phyloP scores from a whole-genome alignment of 2,329 filamentous ascomycete species.

The Penicillium sp. region DNA sequence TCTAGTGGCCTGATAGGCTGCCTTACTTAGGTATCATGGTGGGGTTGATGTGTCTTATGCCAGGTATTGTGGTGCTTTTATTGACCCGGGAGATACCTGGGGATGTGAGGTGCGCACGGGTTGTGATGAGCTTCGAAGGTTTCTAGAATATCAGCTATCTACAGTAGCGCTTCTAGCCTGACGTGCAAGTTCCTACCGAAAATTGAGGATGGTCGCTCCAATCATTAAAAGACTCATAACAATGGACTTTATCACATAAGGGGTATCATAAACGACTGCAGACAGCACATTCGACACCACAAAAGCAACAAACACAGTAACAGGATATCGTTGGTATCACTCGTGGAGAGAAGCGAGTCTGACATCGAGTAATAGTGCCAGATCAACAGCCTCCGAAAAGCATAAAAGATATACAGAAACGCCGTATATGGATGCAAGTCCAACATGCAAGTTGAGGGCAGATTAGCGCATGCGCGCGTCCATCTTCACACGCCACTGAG shows the following conservation, averaged over 20 bases:
- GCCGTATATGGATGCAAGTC: not conserved
- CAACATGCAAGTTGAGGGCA: not conserved
- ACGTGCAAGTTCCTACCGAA: not conserved
- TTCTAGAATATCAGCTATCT: not conserved
- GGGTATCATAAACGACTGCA: not conserved
- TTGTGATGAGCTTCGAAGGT: not conserved
- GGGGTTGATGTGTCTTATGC: not conserved
- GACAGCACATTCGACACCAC: not conserved
- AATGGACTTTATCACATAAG: not conserved
- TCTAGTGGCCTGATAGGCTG: constrained; percentile 2
- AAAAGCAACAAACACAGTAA: not conserved
- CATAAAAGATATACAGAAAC: not conserved
- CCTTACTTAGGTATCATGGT: too few species aligned
- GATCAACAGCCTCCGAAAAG: not conserved
- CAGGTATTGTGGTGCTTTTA: not conserved
- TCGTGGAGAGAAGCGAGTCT: not conserved
- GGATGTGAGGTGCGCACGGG: too few species aligned
- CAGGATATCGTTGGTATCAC: not conserved
- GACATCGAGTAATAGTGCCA: not conserved
- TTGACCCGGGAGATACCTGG: not conserved
- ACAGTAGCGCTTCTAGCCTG: not conserved
- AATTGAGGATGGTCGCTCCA: not conserved
- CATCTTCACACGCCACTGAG: constrained; percentile 61
- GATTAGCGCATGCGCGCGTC: constrained; percentile 38
- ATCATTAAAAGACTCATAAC: not conserved